phyloP scores from a whole-genome alignment of 169 alveolate species.

The Theileria orientalis region DNA sequence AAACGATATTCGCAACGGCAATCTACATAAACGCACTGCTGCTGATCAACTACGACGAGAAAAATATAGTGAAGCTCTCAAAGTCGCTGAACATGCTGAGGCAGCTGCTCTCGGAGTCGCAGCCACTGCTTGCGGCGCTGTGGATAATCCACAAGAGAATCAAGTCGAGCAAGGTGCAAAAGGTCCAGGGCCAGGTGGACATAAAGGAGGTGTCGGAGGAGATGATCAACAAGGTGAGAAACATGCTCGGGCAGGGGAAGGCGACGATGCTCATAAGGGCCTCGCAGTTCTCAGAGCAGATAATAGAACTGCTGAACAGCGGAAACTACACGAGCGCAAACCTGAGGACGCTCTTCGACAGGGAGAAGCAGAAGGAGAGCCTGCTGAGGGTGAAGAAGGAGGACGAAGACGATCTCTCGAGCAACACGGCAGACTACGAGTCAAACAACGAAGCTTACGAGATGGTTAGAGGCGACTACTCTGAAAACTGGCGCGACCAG shows the following conservation, averaged over 20 bases:
- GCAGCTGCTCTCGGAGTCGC: conserved; percentile 40
- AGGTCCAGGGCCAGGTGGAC: neutral
- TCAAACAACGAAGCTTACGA: neutral
- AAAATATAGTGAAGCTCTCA: conserved; percentile 35
- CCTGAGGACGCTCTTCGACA: neutral
- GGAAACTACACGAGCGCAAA: conserved; percentile 4
- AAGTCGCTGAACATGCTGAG: conserved; percentile 38
- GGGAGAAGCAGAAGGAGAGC: neutral
- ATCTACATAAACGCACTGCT: conserved; percentile 49
- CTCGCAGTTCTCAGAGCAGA: conserved; percentile 33
- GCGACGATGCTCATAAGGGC: conserved; percentile 27
- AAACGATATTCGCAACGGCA: conserved; percentile 15
- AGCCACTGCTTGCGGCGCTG: conserved; percentile 45
- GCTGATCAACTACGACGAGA: conserved; percentile 46
- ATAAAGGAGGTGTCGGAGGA: conserved; percentile 56
- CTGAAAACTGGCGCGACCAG: neutral
- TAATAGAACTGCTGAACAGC: conserved; percentile 25
- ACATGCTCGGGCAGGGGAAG: conserved; percentile 52
- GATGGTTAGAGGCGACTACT: neutral
- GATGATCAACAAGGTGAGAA: conserved; percentile 13
- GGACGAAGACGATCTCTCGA: neutral
- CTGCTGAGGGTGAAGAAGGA: neutral
- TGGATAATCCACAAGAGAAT: conserved; percentile 41
- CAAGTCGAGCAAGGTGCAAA: conserved; percentile 16
- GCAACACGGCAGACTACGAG: neutral